Base-by-base conservation (phyloP, 2,329 filamentous ascomycete genomes). In the Paecilomyces variotii region DNA sequence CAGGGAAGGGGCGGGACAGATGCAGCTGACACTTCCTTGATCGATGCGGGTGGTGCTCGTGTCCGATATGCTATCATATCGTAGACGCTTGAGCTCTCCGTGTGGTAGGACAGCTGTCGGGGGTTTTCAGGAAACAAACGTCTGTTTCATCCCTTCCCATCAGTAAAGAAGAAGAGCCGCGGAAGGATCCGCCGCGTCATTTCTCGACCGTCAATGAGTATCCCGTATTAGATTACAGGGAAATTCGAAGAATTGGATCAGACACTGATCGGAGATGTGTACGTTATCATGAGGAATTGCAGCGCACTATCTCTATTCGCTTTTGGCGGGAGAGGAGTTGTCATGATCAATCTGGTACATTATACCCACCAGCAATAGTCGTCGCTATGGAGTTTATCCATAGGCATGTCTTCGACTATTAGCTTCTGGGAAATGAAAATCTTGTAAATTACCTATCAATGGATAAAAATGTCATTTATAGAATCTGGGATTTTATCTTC, bases 61-160 rank as follows among this genome's bases (percentile, higher is more conserved):
- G 68, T 68, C 63, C 61, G 59, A 65, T 62, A 57, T 56, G 53
- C 32, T 2, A 51, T 51, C 24, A 57, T 60, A 55, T 67, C 57
- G 58, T 65, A 57, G 65, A 66, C 64, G 67, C 72, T 76, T 72
- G 74, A 76, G 71, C 70, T 74, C 70, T 72, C 68, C 61, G 56
- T 57, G 12, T 45, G 54, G 57, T 28, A 57, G 52, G 45, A 27
- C 53, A 59, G 52, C 52, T 57, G 53, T 53, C 56, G 24, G 30
- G 30, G 26, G n/a, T 54, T 45, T 7, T 11, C 4, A 6, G 39
- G 2, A 9, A 19, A 24, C 19, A 6, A 24, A n/a, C 5, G 14
- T 45, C 39, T 45, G n/a, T 45, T 19, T 9, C n/a, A 45, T 9
- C 39, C 19, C 39, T 19, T 19, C 19, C 39, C n/a, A 14, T 45